These are phyloP conservation scores for Gossypium anomalum DNA, from an alignment of 345 rosid species.

Conservation along the genomic window DNA sequence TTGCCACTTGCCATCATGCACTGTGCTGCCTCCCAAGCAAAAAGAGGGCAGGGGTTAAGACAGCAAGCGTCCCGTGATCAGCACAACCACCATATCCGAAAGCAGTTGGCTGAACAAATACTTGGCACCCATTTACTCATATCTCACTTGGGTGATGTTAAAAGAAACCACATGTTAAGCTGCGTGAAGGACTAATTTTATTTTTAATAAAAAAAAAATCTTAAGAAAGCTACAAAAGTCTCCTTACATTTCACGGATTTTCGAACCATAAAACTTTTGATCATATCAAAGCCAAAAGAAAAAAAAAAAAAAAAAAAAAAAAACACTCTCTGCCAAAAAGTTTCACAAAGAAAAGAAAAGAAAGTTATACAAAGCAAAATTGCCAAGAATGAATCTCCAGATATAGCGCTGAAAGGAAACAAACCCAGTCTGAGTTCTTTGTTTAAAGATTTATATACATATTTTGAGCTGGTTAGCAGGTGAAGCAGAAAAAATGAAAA, in stretches of 20 bases:
- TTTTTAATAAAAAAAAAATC: slow-evolving; percentile 2
- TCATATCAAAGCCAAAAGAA: not conserved
- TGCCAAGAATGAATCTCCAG: slow-evolving; percentile 6
- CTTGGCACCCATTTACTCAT: not conserved
- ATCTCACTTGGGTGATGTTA: not conserved
- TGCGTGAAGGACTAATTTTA: not conserved
- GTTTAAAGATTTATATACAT: not conserved
- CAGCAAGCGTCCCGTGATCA: slow-evolving; percentile 10
- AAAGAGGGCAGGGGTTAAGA: not conserved
- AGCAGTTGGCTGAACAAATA: not conserved
- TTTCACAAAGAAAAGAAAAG: not conserved
- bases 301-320: not conserved
- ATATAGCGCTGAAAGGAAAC: not conserved
- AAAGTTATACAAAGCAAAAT: not conserved
- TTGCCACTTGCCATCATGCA: not conserved
- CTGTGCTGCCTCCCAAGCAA: not conserved
- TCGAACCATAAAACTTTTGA: slow-evolving; percentile 12
- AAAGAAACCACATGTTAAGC: not conserved
- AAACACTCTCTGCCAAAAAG: not conserved
- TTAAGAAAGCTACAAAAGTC: slow-evolving; percentile 12
- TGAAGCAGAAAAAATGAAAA: not conserved
- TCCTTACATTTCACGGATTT: slow-evolving; percentile 36
- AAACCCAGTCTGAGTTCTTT: not conserved
- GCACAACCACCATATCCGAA: not conserved
- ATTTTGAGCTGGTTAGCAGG: not conserved